Percentiles rank a stretch among this genome's conserved stretches.
Conservation (phyloP, 179 eudicot genomes). For the Carnegiea gigantea region DNA sequence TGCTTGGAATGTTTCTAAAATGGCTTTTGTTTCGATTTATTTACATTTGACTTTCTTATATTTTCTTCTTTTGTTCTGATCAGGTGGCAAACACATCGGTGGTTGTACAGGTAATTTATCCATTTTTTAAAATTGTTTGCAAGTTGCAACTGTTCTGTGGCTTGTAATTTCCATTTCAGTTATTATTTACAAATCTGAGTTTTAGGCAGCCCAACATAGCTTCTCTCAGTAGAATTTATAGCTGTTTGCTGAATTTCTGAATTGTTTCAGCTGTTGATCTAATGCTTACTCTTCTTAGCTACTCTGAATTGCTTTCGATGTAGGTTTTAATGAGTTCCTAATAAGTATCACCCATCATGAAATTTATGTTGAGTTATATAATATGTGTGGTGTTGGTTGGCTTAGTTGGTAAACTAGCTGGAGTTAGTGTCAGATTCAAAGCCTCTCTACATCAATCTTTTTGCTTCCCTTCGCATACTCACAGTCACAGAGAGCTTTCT, state of each 20-base stretch:
- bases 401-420: too few relatives aligned
- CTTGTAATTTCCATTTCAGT: neutral
- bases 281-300: neutral
- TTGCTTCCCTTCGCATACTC: neutral
- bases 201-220: neutral
- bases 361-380: neutral
- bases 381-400: too few relatives aligned
- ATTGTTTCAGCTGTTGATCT: neutral
- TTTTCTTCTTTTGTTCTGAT: slow-evolving; percentile 18
- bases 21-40: neutral
- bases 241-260: neutral
- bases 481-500: too few relatives aligned
- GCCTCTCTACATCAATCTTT: neutral
- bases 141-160: neutral
- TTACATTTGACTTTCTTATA: slow-evolving; percentile 4
- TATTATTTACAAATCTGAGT: neutral
- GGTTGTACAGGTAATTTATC: slow-evolving; percentile 82
- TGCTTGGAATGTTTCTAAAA: neutral
- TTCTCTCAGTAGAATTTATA: neutral
- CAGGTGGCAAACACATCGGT: slow-evolving; percentile 93
- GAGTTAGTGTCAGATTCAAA: too few relatives aligned
- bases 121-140: slow-evolving; percentile 3
- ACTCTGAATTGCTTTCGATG: neutral
- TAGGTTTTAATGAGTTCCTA: neutral
- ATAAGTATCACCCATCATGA: neutral